Base-by-base conservation (phyloP, 1,284 basidiomycete species). In the Heterobasidion occidentale region DNA sequence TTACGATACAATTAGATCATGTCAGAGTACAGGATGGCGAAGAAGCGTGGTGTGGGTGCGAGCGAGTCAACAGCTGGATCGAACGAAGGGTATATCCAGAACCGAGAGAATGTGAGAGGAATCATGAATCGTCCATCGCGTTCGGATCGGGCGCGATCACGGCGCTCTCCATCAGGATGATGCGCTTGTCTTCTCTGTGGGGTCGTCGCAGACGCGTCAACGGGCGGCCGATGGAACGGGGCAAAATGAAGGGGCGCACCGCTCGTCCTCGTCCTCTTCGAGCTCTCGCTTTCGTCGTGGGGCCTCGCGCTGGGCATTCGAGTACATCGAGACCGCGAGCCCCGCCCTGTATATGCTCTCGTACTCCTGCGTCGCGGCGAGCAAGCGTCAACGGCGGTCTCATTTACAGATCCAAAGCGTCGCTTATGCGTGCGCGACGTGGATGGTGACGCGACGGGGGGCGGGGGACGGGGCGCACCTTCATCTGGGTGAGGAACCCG, bases 341-440 rank as follows among this genome's bases (percentile, higher is more conserved):
- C 77, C 82, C 14, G 90, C 90, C 64, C 81, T 84, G 68, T 91
- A 92, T 63, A 95, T 94, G 5, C 91, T 88, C 69, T 94, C 91
- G 62, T 94, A 95, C 73, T 94, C 90, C 89, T 92, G 63, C 33
- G 48, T 17, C 53, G 35, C 34, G 58, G 34, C 45, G 51, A 49
- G 27, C 27, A 27, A 27, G 27, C 27, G 27, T 27, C 27, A 27
- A 27, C 27, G 27, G 27, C 27, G 27, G 27, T 27, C 27, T 27
- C 27, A 27, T 27, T 5, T 6, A 4, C 27, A 27, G 5, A 27
- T 27, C 27, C 27, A 27, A 27, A 27, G 27, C 5, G 27, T 6
- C 27, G 27, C 27, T 3, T 5, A 27, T 27, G 5, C 27, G 27
- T 27, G 27, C 27, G 27, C 27, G 27, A 27, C 3, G 9, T 35